Conservation (phyloP, 345 rosid species). For the Hibiscus tridactylites region DNA sequence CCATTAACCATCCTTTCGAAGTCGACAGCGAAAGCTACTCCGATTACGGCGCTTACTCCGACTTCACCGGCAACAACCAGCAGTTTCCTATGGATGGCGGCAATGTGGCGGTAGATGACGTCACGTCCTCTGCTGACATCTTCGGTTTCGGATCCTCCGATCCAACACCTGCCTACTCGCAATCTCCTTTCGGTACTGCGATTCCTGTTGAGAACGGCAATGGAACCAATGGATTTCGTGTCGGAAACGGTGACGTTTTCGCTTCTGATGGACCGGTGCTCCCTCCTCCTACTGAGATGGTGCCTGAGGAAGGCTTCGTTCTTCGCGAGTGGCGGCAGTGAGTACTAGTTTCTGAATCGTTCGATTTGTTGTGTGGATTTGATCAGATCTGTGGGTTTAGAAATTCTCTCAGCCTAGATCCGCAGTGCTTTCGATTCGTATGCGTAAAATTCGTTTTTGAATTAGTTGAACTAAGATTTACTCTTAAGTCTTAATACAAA, state of each 20-base stretch:
- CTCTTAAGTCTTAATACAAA: neutral
- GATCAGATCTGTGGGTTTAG: conserved; percentile 21
- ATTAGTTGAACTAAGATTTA: neutral
- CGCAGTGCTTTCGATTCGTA: neutral
- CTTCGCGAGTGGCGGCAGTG: conserved; percentile 83
- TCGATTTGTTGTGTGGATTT: conserved; percentile 6
- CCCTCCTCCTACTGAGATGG: conserved; percentile 62
- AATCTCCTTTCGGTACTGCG: conserved; percentile 40
- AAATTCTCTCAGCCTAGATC: conserved; percentile 20
- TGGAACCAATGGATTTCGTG: conserved; percentile 36
- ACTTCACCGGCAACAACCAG: conserved; percentile 24
- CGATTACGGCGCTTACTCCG: conserved; percentile 39
- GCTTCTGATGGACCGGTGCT: conserved; percentile 58
- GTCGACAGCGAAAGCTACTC: conserved; percentile 31
- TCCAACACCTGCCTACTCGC: conserved; percentile 34
- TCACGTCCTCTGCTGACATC: conserved; percentile 30
- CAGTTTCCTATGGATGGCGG: conserved; percentile 26
- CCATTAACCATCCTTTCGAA: conserved; percentile 27
- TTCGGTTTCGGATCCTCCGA: conserved; percentile 41
- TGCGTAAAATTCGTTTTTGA: neutral
- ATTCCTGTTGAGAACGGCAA: conserved; percentile 44
- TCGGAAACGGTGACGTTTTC: conserved; percentile 28
- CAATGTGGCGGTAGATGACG: conserved; percentile 39
- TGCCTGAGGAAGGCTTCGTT: conserved; percentile 52
- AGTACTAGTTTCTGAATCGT: conserved; percentile 10